Base-by-base conservation (phyloP, 352 stramenopile species). In the Globisporangium recalcitrans region DNA sequence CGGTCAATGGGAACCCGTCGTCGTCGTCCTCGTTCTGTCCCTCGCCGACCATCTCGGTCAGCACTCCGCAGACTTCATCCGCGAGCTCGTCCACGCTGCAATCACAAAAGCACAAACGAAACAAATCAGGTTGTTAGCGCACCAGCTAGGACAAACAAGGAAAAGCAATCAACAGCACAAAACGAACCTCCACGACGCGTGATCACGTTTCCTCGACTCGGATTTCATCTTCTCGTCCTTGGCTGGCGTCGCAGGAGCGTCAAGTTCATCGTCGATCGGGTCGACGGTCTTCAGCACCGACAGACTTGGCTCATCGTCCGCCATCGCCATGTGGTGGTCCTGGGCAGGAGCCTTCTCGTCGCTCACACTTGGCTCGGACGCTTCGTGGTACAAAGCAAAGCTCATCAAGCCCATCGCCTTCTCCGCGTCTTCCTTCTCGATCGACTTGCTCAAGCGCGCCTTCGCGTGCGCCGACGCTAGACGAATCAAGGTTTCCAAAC, bases 401-500 rank as follows among this genome's bases (percentile, higher is more conserved):
- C 93, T 98, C 64, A 99, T 91, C 63, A 99, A 88, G 26, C 93
- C 82, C 83, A 99, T 97, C 19, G 97, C 97, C 57, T 87, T 85
- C 59, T 94, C 85, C 3, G 90, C 88, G 55, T 97, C 91, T 32
- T 75, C 64, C 44, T 71, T 61, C 60, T 97, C 88, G 31, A 97
- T 91, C 10, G 79, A 81, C 66, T 91, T 91, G 71, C 87, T 96
- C 67, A 98, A 70, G 0, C 96, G 88, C 22, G 90, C 77, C 75
- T 99, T 99, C 4, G 98, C 97, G 67, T 99, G 97, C 16, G 98
- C 98, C 32, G 92, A 99, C 4, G 96, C 88, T 16, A 99, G 70
- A 77, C 98, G 97, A 82, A 99, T 99, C n/a, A 99, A 83, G 29
- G 97, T 99, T 73, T 99, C 98, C 49, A 99, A 74, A 70, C 88